These are phyloP conservation scores for Neurospora africana DNA, from an alignment of 495 filamentous ascomycete genomes.

Conservation along the genomic window DNA sequence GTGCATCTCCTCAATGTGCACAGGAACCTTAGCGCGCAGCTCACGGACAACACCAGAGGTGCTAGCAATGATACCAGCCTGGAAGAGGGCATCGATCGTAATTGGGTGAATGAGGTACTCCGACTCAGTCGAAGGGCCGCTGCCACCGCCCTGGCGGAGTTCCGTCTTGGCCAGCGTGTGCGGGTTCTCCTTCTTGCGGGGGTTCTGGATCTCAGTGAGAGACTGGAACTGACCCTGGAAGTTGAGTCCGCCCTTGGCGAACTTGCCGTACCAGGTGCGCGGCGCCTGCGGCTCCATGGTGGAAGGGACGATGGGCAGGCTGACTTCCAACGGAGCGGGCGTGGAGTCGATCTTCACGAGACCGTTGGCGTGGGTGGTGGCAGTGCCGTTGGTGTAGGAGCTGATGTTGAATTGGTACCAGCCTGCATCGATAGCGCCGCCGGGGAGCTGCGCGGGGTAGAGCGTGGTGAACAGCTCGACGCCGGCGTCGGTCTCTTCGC, in stretches of 20 bases:
- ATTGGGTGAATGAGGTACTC: slow-evolving; percentile 28
- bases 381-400: slow-evolving; percentile 16
- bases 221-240: slow-evolving; percentile 22
- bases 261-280: slow-evolving; percentile 17
- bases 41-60: slow-evolving; percentile 9
- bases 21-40: slow-evolving; percentile 17
- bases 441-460: neutral
- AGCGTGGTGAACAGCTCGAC: slow-evolving; percentile 10
- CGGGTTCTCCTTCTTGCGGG: neutral
- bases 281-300: slow-evolving; percentile 19
- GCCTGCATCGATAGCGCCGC: slow-evolving; percentile 10
- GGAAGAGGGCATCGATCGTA: slow-evolving; percentile 30
- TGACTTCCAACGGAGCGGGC: neutral
- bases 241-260: slow-evolving; percentile 12
- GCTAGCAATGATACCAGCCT: slow-evolving; percentile 16
- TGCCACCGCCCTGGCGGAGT: slow-evolving; percentile 18
- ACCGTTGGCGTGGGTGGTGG: slow-evolving; percentile 22
- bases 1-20: slow-evolving; percentile 4
- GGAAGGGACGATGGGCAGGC: neutral
- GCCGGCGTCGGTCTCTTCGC: slow-evolving; percentile 19
- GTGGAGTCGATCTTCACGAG: slow-evolving; percentile 18
- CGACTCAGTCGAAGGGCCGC: slow-evolving; percentile 11
- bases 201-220: slow-evolving; percentile 10
- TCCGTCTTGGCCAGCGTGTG: neutral
- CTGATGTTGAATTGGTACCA: slow-evolving; percentile 21